Evolutionary conservation across 2,329 filamentous ascomycete genomes (phyloP).

Genomic region (Trichoderma asperellum): DNA sequence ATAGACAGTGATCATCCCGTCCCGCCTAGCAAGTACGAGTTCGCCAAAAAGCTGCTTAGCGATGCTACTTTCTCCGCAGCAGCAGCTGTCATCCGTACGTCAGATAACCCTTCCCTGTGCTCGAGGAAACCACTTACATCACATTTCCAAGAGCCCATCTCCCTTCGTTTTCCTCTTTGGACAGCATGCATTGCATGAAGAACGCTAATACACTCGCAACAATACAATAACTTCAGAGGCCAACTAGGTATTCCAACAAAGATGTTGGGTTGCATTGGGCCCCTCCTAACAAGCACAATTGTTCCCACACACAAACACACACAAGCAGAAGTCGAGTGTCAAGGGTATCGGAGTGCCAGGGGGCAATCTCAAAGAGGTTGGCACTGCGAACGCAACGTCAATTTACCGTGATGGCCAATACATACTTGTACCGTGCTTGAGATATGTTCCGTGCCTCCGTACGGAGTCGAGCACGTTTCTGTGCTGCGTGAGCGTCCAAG

Average conservation of each 20-base stretch:
- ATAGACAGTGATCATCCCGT: conserved; percentile 6
- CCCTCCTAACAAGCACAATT: not conserved
- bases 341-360: conserved; percentile 19
- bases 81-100: conserved; percentile 15
- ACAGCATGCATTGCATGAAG: conserved; percentile 2
- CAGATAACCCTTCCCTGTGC: not conserved
- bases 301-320: not conserved
- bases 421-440: not conserved
- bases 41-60: conserved; percentile 7
- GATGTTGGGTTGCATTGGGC: conserved; percentile 20
- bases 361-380: not conserved
- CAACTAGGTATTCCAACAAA: not conserved
- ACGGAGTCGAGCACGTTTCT: not conserved
- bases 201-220: not conserved
- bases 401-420: not conserved
- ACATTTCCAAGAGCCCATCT: not conserved
- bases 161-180: not conserved
- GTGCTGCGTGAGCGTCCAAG: not conserved
- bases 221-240: not conserved
- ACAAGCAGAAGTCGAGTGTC: not conserved
- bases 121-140: conserved; percentile 7
- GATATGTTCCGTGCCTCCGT: not conserved
- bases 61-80: conserved; percentile 3
- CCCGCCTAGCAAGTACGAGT: not conserved
- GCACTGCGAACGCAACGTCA: not conserved